phyloP scores from a whole-genome alignment of 345 rosid genomes.

The Mallotus nudiflorus region DNA sequence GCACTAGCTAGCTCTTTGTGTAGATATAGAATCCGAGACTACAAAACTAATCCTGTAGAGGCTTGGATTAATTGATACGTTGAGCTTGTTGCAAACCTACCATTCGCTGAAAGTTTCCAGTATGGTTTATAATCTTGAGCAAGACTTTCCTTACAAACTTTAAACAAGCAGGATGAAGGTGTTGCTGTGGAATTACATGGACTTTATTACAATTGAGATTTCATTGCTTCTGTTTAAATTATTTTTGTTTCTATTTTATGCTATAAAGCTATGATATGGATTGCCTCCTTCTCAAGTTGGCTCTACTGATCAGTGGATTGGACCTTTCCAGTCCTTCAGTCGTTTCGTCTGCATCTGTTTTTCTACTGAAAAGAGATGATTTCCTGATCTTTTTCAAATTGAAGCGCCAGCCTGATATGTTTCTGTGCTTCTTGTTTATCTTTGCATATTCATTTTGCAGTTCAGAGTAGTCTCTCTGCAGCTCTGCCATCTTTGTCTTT shows the following conservation, averaged over 20 bases:
- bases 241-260: neutral
- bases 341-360: slow-evolving; percentile 40
- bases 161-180: no score
- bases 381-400: slow-evolving; percentile 58
- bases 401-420: slow-evolving; percentile 34
- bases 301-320: slow-evolving; percentile 19
- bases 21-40: no score
- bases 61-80: no score
- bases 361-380: slow-evolving; percentile 41
- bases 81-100: no score
- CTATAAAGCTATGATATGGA: slow-evolving; percentile 42
- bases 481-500: slow-evolving; percentile 59
- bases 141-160: no score
- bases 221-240: neutral
- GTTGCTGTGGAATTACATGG: neutral
- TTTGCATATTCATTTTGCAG: slow-evolving; percentile 62
- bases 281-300: slow-evolving; percentile 39
- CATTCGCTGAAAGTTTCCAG: no score
- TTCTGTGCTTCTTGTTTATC: slow-evolving; percentile 49
- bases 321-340: slow-evolving; percentile 32
- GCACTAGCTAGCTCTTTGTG: no score
- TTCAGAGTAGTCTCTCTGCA: slow-evolving; percentile 62
- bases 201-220: neutral
- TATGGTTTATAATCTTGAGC: no score
- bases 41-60: no score